Conservation (phyloP, 371 early-diverging fungal species). For the Apophysomyces elegans region DNA sequence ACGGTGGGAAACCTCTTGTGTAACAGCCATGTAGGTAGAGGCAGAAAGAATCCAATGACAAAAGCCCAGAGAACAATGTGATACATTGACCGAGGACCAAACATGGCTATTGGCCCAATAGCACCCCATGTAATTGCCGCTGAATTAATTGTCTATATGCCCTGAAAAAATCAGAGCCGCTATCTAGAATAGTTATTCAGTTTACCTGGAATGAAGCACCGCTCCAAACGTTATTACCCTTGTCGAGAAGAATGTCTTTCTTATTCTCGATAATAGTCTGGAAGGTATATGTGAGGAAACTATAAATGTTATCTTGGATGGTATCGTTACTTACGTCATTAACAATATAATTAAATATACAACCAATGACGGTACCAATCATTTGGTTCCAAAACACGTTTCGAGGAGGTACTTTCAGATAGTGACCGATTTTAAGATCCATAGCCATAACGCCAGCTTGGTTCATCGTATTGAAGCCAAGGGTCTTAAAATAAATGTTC, state of each 20-base stretch:
- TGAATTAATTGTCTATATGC: constrained; percentile 49
- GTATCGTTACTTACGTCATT: constrained; percentile 29
- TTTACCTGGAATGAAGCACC: constrained; percentile 47
- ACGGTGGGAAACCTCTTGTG: constrained; percentile 45
- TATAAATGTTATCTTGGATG: no score
- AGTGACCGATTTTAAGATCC: constrained; percentile 75
- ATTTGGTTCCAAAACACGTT: constrained; percentile 63
- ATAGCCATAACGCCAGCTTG: constrained; percentile 59
- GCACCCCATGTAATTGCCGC: constrained; percentile 71
- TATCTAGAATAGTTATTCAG: not conserved
- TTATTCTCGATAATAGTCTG: constrained; percentile 49
- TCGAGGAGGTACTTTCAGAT: constrained; percentile 78
- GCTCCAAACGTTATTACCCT: constrained; percentile 58
- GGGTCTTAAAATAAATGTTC: constrained; percentile 42
- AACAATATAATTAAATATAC: constrained; percentile 59
- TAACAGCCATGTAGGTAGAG: constrained; percentile 50
- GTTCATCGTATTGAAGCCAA: constrained; percentile 56
- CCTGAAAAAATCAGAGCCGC: not conserved
- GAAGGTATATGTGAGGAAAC: constrained; percentile 2
- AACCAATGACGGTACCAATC: constrained; percentile 63
- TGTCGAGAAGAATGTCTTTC: constrained; percentile 43
- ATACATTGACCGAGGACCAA: constrained; percentile 50
- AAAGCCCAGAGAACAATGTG: constrained; percentile 48
- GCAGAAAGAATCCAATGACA: constrained; percentile 50
- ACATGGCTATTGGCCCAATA: constrained; percentile 56